Conservation (phyloP, 2,329 filamentous ascomycete species). For the Aspergillus texensis region DNA sequence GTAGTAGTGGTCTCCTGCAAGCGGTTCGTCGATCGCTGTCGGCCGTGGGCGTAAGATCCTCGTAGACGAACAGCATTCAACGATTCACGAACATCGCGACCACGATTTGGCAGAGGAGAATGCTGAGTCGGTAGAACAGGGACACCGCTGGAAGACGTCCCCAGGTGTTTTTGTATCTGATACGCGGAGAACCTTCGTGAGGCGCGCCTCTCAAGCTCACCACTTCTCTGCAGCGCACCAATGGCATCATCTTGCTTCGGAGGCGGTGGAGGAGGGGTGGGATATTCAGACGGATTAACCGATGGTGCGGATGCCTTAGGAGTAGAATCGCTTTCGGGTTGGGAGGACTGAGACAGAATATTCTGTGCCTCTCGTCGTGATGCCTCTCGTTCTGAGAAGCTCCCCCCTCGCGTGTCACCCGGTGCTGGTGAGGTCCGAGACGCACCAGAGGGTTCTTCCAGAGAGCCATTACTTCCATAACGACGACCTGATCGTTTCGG, state of each 20-base stretch:
- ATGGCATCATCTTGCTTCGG: conserved; percentile 87
- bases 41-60: conserved; percentile 56
- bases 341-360: conserved; percentile 62
- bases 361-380: conserved; percentile 43
- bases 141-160: conserved; percentile 76
- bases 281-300: conserved; percentile 45
- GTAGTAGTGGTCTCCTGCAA: conserved; percentile 64
- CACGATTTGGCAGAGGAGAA: conserved; percentile 71
- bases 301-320: conserved; percentile 32
- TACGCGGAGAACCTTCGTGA: conserved; percentile 94
- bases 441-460: conserved; percentile 33
- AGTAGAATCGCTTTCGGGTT: conserved; percentile 61
- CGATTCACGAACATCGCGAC: conserved; percentile 75
- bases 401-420: conserved; percentile 31
- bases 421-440: conserved; percentile 34
- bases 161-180: conserved; percentile 92
- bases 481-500: conserved; percentile 39
- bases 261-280: conserved; percentile 76
- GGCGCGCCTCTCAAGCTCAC: conserved; percentile 87
- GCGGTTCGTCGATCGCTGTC: conserved; percentile 55
- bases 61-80: conserved; percentile 70
- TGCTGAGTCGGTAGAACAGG: conserved; percentile 71
- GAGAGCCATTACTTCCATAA: conserved; percentile 43
- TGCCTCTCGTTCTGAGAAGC: conserved; percentile 43
- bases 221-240: conserved; percentile 85